Evolutionary conservation across 129 eudicot species (phyloP).

Genomic region (carrot (Daucus carota)): DNA sequence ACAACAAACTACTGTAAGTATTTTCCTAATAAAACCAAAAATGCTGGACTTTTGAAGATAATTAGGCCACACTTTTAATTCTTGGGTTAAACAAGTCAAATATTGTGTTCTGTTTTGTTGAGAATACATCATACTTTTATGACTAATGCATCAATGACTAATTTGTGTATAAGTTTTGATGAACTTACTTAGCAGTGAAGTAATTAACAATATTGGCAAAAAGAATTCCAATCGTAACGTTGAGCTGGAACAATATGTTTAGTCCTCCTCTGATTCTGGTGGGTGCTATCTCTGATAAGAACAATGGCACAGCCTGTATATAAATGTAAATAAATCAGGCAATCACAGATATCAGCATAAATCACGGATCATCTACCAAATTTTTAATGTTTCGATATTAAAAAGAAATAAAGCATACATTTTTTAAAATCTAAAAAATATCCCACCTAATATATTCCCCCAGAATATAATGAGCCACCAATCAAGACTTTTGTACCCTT

Average conservation of each 20-base stretch:
- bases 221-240: slow-evolving; percentile 87
- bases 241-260: slow-evolving; percentile 87
- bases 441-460: background rate
- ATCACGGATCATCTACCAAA: no score
- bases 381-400: no score
- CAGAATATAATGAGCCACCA: background rate
- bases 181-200: slow-evolving; percentile 71
- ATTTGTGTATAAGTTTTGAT: background rate
- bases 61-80: background rate
- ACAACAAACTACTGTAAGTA: background rate
- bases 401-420: no score
- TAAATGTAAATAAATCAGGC: background rate
- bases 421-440: no score
- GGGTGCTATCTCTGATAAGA: slow-evolving; percentile 96
- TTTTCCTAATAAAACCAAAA: background rate
- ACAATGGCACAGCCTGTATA: slow-evolving; percentile 86
- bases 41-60: background rate
- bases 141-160: background rate
- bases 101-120: no score
- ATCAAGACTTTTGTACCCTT: background rate
- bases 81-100: background rate
- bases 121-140: background rate
- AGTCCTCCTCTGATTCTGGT: slow-evolving; percentile 90
- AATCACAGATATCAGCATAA: no score
- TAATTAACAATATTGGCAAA: slow-evolving; percentile 88